Conservation (phyloP, 2,329 filamentous ascomycete genomes). For the Annulohypoxylon truncatum region DNA sequence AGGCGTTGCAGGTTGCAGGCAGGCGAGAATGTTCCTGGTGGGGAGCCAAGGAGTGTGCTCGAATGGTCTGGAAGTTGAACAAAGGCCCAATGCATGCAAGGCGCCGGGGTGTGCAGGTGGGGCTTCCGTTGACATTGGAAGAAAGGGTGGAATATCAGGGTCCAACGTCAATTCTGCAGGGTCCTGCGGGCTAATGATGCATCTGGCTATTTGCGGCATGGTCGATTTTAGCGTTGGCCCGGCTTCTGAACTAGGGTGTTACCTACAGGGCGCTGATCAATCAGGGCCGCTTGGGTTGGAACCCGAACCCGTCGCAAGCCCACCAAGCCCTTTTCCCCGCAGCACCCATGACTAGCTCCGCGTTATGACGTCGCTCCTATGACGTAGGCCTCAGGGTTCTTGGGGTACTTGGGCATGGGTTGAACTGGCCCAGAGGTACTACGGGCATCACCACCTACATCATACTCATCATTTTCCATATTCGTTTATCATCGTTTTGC, state of each 20-base stretch:
- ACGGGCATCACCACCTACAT: constrained; percentile 47
- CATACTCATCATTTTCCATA: constrained; percentile 44
- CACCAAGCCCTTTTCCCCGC: constrained; percentile 27
- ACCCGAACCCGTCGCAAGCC: constrained; percentile 5
- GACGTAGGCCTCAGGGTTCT: constrained; percentile 34
- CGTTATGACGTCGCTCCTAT: constrained; percentile 39
- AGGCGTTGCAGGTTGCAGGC: constrained; percentile 14
- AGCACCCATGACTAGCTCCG: constrained; percentile 27
- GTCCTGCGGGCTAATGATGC: constrained; percentile 43
- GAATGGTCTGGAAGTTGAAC: constrained; percentile 32
- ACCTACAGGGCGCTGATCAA: constrained; percentile 26
- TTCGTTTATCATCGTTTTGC: constrained; percentile 38
- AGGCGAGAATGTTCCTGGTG: constrained; percentile 24
- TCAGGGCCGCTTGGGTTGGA: constrained; percentile 29
- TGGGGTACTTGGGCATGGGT: constrained; percentile 20
- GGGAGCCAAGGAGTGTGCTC: constrained; percentile 7
- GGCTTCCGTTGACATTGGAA: constrained; percentile 33
- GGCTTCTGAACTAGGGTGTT: constrained; percentile 16
- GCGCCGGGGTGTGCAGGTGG: constrained; percentile 23
- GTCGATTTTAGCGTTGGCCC: constrained; percentile 22
- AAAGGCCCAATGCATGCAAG: constrained; percentile 26
- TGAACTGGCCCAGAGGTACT: constrained; percentile 2
- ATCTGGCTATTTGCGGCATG: constrained; percentile 39
- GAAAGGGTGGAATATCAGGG: constrained; percentile 42
- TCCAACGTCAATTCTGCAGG: constrained; percentile 49